These are phyloP conservation scores for Plasmodium yoelii DNA, from an alignment of 169 alveolate species.

Conservation along the genomic window DNA sequence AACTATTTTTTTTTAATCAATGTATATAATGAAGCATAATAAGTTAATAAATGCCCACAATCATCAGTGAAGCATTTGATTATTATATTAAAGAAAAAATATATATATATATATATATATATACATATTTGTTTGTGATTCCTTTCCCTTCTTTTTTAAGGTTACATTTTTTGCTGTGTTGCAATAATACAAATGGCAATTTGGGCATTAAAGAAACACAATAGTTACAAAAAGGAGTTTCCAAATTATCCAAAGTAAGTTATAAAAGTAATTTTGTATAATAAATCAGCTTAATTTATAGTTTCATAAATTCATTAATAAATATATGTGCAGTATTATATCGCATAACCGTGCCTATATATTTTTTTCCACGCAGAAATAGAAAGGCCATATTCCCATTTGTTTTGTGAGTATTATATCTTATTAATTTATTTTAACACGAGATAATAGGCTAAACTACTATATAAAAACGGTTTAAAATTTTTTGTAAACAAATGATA, in stretches of 20 bases:
- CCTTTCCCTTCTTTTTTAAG: conserved; percentile 59
- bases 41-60: no score
- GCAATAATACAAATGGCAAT: conserved; percentile 90
- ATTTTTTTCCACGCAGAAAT: conserved; percentile 37
- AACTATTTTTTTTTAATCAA: neutral
- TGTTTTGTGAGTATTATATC: conserved; percentile 80
- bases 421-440: neutral
- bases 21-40: no score
- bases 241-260: conserved; percentile 89
- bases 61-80: no score
- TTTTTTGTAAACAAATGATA: no score
- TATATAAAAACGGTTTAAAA: no score
- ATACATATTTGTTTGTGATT: neutral
- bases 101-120: no score
- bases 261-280: neutral
- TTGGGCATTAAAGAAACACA: conserved; percentile 95
- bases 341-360: neutral
- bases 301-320: neutral
- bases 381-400: conserved; percentile 94
- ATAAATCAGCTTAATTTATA: neutral
- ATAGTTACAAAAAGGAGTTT: conserved; percentile 91
- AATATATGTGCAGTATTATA: neutral
- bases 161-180: conserved; percentile 81
- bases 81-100: no score
- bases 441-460: no score